Evolutionary conservation across 192 early-diverging fungal species (phyloP).

Genomic region (Coemansia sp.): DNA sequence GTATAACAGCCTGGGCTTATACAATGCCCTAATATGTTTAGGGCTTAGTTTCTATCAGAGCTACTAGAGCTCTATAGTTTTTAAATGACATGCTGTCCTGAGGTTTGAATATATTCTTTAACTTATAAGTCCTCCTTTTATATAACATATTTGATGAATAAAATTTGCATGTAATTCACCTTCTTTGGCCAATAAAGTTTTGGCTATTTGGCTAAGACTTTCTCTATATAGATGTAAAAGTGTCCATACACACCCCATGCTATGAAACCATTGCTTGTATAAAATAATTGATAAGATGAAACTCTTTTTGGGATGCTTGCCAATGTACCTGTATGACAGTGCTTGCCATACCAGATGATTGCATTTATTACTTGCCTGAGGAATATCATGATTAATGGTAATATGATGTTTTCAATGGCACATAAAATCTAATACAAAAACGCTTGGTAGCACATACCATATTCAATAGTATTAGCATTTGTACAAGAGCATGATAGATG

Average conservation of each 20-base stretch:
- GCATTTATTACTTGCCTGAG: constrained; percentile 14
- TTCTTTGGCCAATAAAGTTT: not conserved
- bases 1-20: no score
- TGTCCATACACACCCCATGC: constrained; percentile 31
- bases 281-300: constrained; percentile 35
- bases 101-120: no score
- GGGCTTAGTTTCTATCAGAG: no score
- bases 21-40: no score
- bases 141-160: not conserved
- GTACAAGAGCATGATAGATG: no score
- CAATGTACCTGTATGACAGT: not conserved
- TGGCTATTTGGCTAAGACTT: not conserved
- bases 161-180: constrained; percentile 14
- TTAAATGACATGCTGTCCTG: no score
- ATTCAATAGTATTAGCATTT: no score
- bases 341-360: constrained; percentile 19
- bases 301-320: not conserved
- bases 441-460: no score
- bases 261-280: constrained; percentile 34
- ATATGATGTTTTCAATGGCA: no score
- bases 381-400: constrained; percentile 36
- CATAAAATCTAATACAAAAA: no score
- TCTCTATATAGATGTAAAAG: constrained; percentile 27
- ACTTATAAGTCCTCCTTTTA: no score
- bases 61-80: no score